Evolutionary conservation across 1,284 basidiomycete genomes (phyloP).

Genomic region (Leccinum solheimii): DNA sequence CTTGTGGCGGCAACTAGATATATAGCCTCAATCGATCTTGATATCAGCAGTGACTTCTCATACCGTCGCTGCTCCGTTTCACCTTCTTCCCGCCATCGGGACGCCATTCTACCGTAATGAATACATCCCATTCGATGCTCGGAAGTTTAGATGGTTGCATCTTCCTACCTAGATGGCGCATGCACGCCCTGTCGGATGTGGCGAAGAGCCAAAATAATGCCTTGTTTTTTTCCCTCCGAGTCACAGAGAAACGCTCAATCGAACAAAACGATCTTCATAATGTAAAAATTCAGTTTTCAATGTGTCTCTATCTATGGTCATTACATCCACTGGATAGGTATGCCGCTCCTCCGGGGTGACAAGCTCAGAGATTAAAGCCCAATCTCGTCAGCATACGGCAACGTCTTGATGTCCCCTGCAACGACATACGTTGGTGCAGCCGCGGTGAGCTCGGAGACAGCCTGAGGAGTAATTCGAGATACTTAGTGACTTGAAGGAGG

Average conservation of each 20-base stretch:
- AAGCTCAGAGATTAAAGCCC: conserved; percentile 57
- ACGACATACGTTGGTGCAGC: conserved; percentile 85
- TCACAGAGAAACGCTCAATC: background rate
- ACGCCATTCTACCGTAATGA: background rate
- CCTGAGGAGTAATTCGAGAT: conserved; percentile 36
- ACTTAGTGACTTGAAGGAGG: background rate
- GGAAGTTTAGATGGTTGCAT: too few species aligned
- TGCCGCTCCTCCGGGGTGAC: conserved; percentile 3
- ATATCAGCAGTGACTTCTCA: background rate
- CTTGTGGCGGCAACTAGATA: background rate
- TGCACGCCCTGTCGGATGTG: background rate
- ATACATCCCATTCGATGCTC: too few species aligned
- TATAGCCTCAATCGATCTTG: background rate
- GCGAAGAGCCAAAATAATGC: background rate
- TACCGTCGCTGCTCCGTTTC: background rate
- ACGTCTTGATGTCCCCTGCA: conserved; percentile 71
- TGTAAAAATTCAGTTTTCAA: conserved; percentile 2
- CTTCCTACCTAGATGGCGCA: too few species aligned
- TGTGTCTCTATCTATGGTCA: conserved; percentile 17
- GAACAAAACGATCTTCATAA: background rate
- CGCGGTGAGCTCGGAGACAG: conserved; percentile 56
- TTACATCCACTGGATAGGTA: conserved; percentile 22
- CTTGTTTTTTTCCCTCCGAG: background rate
- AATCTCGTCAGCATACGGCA: conserved; percentile 86
- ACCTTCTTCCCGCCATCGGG: background rate